These are phyloP conservation scores for Potentilla sterilis DNA, from an alignment of 306 rosid genomes.

Conservation along the genomic window DNA sequence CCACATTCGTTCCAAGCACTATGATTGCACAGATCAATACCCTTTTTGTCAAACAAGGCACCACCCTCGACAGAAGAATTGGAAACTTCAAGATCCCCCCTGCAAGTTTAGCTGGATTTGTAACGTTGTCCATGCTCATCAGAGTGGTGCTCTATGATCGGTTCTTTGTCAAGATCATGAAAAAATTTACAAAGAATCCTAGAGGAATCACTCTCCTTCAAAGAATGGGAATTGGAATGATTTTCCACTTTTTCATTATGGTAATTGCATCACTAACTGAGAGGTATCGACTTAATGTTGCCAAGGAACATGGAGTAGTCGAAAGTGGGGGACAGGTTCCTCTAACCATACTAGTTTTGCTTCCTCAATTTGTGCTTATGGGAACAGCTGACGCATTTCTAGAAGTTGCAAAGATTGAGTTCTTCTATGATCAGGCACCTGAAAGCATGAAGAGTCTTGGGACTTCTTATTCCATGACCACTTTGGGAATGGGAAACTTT, in stretches of 20 bases:
- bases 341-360: constrained; percentile 61
- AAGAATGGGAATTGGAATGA: constrained; percentile 80
- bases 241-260: constrained; percentile 59
- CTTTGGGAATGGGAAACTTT: constrained; percentile 76
- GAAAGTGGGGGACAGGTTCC: constrained; percentile 58
- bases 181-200: constrained; percentile 57
- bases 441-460: constrained; percentile 88
- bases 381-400: constrained; percentile 79
- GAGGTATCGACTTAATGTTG: constrained; percentile 57
- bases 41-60: constrained; percentile 87
- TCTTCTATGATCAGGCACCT: constrained; percentile 92
- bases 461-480: constrained; percentile 68
- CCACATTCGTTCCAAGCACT: constrained; percentile 71
- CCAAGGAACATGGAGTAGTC: constrained; percentile 36
- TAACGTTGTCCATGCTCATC: constrained; percentile 72
- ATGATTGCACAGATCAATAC: constrained; percentile 83
- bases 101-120: constrained; percentile 67
- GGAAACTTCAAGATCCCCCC: constrained; percentile 76
- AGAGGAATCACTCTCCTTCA: constrained; percentile 88
- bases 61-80: constrained; percentile 64
- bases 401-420: constrained; percentile 79
- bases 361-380: constrained; percentile 82
- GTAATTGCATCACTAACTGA: constrained; percentile 63
- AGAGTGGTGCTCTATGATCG: constrained; percentile 76
- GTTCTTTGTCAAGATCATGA: constrained; percentile 61